Percentiles rank a stretch among this genome's conserved stretches.
These are phyloP conservation scores for Coemansia sp. DNA, from an alignment of 192 early-diverging fungal genomes.

Conservation along the genomic window DNA sequence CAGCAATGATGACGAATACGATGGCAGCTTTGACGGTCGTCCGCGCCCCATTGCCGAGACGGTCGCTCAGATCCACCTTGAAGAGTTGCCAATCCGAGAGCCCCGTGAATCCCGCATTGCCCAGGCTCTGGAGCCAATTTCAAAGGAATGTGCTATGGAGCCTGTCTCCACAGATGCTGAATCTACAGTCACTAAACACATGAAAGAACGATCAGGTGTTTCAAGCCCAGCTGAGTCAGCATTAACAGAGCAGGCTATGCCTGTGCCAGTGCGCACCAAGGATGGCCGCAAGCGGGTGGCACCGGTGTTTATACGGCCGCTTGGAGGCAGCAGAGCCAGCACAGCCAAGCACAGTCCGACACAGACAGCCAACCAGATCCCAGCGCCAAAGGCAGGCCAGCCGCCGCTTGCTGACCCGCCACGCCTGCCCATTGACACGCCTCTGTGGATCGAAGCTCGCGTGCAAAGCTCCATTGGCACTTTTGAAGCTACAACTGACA, in stretches of 20 bases:
- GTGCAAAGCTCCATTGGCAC: not conserved
- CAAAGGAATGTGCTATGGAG: not conserved
- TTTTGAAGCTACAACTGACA: not conserved
- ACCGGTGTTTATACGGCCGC: slow-evolving; percentile 61
- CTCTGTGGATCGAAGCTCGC: slow-evolving; percentile 3
- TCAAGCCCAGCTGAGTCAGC: not conserved
- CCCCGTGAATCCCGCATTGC: slow-evolving; percentile 36
- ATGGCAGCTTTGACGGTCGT: slow-evolving; percentile 44
- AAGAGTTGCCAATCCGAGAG: slow-evolving; percentile 46
- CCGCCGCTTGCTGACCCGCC: not conserved
- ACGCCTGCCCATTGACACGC: not conserved
- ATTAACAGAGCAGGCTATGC: slow-evolving; percentile 56
- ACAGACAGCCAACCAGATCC: not conserved
- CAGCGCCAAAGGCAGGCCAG: not conserved
- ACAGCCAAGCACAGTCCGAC: not conserved
- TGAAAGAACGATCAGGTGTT: too few species aligned
- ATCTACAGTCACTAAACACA: not conserved
- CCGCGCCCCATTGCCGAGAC: slow-evolving; percentile 60
- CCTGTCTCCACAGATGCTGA: not conserved
- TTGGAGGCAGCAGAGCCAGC: slow-evolving; percentile 8
- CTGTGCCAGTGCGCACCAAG: slow-evolving; percentile 60
- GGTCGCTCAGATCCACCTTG: slow-evolving; percentile 63
- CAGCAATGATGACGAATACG: not conserved
- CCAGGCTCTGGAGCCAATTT: slow-evolving; percentile 4
- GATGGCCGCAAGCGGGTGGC: slow-evolving; percentile 85